Percentiles rank a stretch among this genome's conserved stretches.
Conservation (phyloP, 305 asterid genomes). For the Lippia alba region DNA sequence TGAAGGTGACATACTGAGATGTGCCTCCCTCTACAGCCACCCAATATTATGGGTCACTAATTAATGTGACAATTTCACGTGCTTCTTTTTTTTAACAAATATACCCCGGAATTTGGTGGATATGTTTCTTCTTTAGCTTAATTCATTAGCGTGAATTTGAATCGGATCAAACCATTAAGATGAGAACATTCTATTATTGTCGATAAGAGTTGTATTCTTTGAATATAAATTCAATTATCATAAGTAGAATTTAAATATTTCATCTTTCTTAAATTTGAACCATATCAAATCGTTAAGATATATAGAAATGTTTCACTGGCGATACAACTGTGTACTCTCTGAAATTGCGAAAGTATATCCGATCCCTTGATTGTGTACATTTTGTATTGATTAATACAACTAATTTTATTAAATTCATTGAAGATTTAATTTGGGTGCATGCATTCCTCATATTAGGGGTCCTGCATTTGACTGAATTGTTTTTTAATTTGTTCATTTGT, state of each 20-base stretch:
- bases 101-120: conserved; percentile 36
- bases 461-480: conserved; percentile 11
- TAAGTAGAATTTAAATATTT: too few species aligned
- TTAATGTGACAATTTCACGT: conserved; percentile 46
- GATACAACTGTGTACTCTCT: too few species aligned
- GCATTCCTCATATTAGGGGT: conserved; percentile 18
- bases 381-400: neutral
- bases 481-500: neutral
- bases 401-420: neutral
- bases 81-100: conserved; percentile 30
- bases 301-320: too few species aligned
- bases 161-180: too few species aligned
- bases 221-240: too few species aligned
- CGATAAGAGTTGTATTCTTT: too few species aligned
- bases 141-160: too few species aligned
- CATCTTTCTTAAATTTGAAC: too few species aligned
- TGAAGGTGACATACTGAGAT: conserved; percentile 30
- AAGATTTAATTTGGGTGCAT: conserved; percentile 27
- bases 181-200: too few species aligned
- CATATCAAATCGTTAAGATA: too few species aligned
- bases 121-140: conserved; percentile 28
- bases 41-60: conserved; percentile 29
- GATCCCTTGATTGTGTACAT: neutral
- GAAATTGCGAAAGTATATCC: too few species aligned
- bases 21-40: neutral